Percentiles rank a stretch among this genome's conserved stretches.
Conservation (phyloP, 2,329 filamentous ascomycete genomes). For the Monosporascus sp. region DNA sequence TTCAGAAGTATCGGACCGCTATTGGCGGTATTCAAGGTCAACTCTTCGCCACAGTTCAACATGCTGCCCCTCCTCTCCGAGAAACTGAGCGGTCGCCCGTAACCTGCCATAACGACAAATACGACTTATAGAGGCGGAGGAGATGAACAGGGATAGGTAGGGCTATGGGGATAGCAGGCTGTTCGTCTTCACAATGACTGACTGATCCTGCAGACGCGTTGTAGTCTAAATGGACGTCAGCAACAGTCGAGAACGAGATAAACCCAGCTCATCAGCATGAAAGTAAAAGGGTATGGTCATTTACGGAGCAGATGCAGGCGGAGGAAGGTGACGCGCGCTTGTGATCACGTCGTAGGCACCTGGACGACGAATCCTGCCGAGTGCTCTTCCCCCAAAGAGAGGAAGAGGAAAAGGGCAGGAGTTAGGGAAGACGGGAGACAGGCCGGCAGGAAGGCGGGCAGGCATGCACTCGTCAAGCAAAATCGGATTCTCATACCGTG, state of each 20-base stretch:
- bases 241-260: neutral
- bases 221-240: neutral
- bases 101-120: constrained; percentile 34
- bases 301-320: no score
- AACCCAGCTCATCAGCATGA: neutral
- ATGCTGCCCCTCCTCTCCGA: constrained; percentile 57
- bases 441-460: no score
- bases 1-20: constrained; percentile 32
- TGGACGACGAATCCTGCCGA: no score
- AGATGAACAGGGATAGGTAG: neutral
- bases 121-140: neutral
- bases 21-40: constrained; percentile 48
- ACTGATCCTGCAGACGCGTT: neutral
- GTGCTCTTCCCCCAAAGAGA: no score
- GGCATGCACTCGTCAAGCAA: no score
- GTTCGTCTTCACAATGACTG: neutral
- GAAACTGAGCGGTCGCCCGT: constrained; percentile 51
- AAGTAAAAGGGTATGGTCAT: neutral
- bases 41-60: constrained; percentile 47
- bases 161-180: neutral
- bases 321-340: no score
- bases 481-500: constrained; percentile 1
- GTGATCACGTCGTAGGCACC: no score
- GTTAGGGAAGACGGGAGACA: neutral
- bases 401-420: neutral